Conservation (phyloP, 768 basidiomycete species). For the Leccinum boreale region DNA sequence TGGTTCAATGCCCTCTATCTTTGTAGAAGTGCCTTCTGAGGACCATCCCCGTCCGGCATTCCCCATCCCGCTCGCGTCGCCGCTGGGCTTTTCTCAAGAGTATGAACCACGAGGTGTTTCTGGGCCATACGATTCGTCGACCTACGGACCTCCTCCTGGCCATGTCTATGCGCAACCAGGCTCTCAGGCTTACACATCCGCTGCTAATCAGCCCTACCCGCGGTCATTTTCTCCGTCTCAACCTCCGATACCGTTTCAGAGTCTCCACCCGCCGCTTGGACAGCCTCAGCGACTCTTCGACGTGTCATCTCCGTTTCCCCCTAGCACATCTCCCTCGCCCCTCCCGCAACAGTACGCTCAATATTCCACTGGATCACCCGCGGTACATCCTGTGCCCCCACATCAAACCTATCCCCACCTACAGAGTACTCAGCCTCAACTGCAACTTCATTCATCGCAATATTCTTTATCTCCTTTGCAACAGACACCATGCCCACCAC, state of each 20-base stretch:
- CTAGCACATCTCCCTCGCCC: not conserved
- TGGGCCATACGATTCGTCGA: not conserved
- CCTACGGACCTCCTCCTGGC: conserved; percentile 7
- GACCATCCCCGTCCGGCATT: not conserved
- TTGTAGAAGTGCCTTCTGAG: conserved; percentile 12
- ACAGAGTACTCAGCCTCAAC: conserved; percentile 13
- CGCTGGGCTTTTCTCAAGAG: not conserved
- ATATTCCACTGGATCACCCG: conserved; percentile 4
- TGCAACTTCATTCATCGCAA: not conserved
- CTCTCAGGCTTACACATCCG: conserved; percentile 7
- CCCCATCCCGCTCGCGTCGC: conserved; percentile 2
- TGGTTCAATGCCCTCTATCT: conserved; percentile 15
- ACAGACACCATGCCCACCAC: conserved; percentile 6
- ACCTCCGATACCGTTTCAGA: conserved; percentile 8
- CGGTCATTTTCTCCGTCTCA: conserved; percentile 9
- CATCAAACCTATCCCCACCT: conserved; percentile 11
- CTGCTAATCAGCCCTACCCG: conserved; percentile 2
- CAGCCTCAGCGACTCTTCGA: conserved; percentile 17
- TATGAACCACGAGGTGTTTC: not conserved
- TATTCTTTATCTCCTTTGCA: not conserved
- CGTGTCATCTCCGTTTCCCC: not conserved
- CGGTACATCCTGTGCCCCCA: conserved; percentile 11
- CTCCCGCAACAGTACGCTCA: conserved; percentile 17
- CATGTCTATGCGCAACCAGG: conserved; percentile 10
- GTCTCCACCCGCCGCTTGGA: conserved; percentile 3